These are phyloP conservation scores for Cladosporium phlei DNA, from an alignment of 2,329 filamentous ascomycete species.

Conservation along the genomic window DNA sequence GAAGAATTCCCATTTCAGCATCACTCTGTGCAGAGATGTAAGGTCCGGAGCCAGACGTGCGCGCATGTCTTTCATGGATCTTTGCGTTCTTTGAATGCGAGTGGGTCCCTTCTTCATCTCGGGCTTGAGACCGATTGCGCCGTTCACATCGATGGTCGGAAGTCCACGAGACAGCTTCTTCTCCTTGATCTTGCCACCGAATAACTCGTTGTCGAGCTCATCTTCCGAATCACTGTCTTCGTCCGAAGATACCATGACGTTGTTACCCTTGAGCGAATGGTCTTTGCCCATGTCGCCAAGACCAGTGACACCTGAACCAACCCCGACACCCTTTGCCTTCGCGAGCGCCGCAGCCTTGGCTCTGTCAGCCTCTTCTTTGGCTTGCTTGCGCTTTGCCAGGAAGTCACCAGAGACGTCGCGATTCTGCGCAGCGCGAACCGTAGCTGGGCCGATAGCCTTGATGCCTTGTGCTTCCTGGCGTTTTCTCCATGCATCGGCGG, in stretches of 20 bases:
- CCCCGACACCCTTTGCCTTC: constrained; percentile 54
- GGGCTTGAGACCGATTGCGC: constrained; percentile 29
- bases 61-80: constrained; percentile 88
- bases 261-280: constrained; percentile 66
- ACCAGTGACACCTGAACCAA: constrained; percentile 71
- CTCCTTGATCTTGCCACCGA: constrained; percentile 45
- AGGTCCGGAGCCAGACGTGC: constrained; percentile 87
- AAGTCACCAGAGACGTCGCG: constrained; percentile 46
- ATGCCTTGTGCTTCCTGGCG: constrained; percentile 17
- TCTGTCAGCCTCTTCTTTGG: constrained; percentile 67
- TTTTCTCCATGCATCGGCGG: constrained; percentile 13
- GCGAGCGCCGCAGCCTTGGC: constrained; percentile 19
- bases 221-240: constrained; percentile 48
- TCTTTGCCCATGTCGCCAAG: constrained; percentile 74
- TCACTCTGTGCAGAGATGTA: constrained; percentile 74
- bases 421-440: not conserved
- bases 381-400: constrained; percentile 67
- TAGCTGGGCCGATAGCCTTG: not conserved
- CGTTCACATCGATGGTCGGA: constrained; percentile 25
- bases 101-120: constrained; percentile 64
- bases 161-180: constrained; percentile 34
- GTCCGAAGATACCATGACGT: constrained; percentile 85
- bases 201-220: constrained; percentile 63
- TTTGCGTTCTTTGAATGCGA: constrained; percentile 73
- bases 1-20: constrained; percentile 94